Percentiles rank a stretch among this genome's conserved stretches.
Evolutionary conservation across 2,329 filamentous ascomycete species (phyloP).

Genomic region (Alternaria atra): DNA sequence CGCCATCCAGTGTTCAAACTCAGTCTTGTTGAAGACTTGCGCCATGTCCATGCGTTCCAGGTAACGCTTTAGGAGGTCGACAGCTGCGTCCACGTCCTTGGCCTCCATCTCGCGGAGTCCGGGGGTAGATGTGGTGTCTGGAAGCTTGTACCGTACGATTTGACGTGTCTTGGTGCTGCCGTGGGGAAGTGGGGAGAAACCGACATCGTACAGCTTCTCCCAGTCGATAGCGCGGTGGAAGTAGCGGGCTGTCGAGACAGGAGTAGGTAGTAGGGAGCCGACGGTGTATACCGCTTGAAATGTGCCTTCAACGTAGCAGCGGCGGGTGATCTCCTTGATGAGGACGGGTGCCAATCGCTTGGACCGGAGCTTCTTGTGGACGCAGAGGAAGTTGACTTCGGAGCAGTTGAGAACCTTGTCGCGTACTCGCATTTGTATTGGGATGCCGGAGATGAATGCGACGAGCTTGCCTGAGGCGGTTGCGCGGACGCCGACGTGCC

Average conservation of each 20-base stretch:
- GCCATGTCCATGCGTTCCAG: constrained; percentile 82
- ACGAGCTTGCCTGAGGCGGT: constrained; percentile 85
- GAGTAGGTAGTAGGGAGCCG: constrained; percentile 88
- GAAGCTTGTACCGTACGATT: constrained; percentile 84
- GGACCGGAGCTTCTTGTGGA: constrained; percentile 95
- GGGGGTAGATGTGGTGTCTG: constrained; percentile 73
- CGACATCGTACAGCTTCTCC: constrained; percentile 93
- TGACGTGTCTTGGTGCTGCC: constrained; percentile 87
- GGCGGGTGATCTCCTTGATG: constrained; percentile 96
- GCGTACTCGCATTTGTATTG: constrained; percentile 82
- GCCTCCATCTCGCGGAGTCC: constrained; percentile 82
- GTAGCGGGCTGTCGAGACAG: constrained; percentile 92
- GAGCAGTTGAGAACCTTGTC: constrained; percentile 77
- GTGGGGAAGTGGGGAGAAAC: constrained; percentile 87
- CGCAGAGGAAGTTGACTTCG: constrained; percentile 97
- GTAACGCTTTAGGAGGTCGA: constrained; percentile 78
- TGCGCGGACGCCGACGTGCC: constrained; percentile 93
- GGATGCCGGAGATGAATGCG: constrained; percentile 94
- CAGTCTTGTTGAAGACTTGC: constrained; percentile 79
- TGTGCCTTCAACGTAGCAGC: constrained; percentile 84
- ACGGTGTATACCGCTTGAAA: constrained; percentile 98
- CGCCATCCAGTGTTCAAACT: constrained; percentile 88
- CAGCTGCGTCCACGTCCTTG: constrained; percentile 79
- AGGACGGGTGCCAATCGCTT: constrained; percentile 93
- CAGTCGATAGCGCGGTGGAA: constrained; percentile 94